Evolutionary conservation across 2,329 filamentous ascomycete genomes (phyloP).

Genomic region (Zelopaecilomyces penicillatus): DNA sequence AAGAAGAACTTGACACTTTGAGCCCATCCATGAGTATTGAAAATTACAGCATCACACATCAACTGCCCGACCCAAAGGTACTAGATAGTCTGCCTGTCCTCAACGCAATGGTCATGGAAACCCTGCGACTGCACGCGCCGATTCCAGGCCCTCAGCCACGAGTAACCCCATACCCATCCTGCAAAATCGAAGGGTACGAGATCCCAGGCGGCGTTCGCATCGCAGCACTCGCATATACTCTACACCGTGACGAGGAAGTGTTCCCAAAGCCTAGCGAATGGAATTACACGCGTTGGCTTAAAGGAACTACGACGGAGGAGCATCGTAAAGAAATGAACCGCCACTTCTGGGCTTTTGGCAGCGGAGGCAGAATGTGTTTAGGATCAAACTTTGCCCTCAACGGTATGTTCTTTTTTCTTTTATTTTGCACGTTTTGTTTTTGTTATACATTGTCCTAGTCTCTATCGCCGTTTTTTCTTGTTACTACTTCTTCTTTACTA

Average conservation of each 20-base stretch:
- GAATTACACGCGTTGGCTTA: constrained; percentile 45
- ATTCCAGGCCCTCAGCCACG: constrained; percentile 49
- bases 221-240: constrained; percentile 42
- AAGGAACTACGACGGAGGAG: constrained; percentile 26
- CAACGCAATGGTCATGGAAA: constrained; percentile 50
- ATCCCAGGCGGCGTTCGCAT: constrained; percentile 46
- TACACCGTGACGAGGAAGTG: constrained; percentile 44
- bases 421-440: background rate
- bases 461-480: background rate
- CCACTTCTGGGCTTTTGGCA: constrained; percentile 61
- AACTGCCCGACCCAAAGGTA: constrained; percentile 27
- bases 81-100: constrained; percentile 45
- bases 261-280: constrained; percentile 43
- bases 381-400: constrained; percentile 59
- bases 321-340: constrained; percentile 35
- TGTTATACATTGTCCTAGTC: no score
- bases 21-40: constrained; percentile 25
- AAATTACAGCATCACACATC: constrained; percentile 14
- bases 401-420: constrained; percentile 27
- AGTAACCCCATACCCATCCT: constrained; percentile 35
- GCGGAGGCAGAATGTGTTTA: constrained; percentile 59
- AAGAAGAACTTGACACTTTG: constrained; percentile 35
- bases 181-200: constrained; percentile 28
- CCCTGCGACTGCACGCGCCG: constrained; percentile 46
- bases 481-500: no score